Percentiles rank a stretch among this genome's conserved stretches.
Conservation (phyloP, 345 rosid genomes). For the Pistacia vera region DNA sequence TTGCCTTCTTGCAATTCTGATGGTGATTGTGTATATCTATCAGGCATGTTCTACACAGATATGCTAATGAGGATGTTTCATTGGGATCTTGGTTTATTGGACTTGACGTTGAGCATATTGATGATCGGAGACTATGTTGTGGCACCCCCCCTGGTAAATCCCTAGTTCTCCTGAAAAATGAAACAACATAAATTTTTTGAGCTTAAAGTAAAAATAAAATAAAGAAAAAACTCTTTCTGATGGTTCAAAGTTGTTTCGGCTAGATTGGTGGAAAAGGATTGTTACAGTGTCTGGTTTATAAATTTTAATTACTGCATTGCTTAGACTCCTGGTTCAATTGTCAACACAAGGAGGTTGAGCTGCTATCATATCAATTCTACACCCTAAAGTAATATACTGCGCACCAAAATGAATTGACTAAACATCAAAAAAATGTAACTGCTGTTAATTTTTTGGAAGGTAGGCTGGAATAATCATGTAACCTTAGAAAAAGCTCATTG, state of each 20-base stretch:
- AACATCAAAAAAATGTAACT: slow-evolving; percentile 13
- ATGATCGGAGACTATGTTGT: slow-evolving; percentile 92
- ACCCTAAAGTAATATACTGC: slow-evolving; percentile 17
- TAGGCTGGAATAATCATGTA: slow-evolving; percentile 14
- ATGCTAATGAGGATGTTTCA: slow-evolving; percentile 96
- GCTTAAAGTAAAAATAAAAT: not conserved
- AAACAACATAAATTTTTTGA: not conserved
- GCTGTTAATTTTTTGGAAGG: slow-evolving; percentile 13
- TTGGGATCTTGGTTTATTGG: slow-evolving; percentile 99
- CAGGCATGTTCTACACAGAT: slow-evolving; percentile 96
- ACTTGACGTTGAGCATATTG: slow-evolving; percentile 87
- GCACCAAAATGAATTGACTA: slow-evolving; percentile 29
- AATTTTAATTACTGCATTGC: not conserved
- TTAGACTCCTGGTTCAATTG: slow-evolving; percentile 25
- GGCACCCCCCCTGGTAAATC: slow-evolving; percentile 96
- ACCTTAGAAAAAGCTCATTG: not conserved
- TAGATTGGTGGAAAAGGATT: slow-evolving; percentile 1
- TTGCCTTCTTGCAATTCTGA: slow-evolving; percentile 2
- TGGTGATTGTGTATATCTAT: slow-evolving; percentile 15
- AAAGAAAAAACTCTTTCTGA: not conserved
- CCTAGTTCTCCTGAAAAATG: not conserved
- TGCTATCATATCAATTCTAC: slow-evolving; percentile 27
- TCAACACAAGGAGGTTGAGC: slow-evolving; percentile 20
- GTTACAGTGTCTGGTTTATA: not conserved
- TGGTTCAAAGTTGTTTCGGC: not conserved